Percentiles rank a stretch among this genome's conserved stretches.
Evolutionary conservation across 331 rosid species (phyloP).

Genomic region (Ulmus americana): DNA sequence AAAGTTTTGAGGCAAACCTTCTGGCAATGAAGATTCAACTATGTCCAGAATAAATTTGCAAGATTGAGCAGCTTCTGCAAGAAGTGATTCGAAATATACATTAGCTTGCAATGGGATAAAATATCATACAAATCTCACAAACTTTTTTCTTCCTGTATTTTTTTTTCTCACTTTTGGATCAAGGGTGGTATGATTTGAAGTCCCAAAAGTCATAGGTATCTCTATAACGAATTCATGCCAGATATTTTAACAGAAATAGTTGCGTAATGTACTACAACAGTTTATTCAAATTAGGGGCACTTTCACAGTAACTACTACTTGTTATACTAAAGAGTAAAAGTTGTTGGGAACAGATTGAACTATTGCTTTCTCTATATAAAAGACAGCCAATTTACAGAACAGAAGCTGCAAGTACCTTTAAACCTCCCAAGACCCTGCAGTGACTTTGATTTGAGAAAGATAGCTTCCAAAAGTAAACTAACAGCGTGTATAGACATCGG

Average conservation of each 20-base stretch:
- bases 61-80: slow-evolving; percentile 87
- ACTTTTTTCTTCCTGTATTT: slow-evolving; percentile 1
- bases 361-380: background rate
- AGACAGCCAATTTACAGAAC: background rate
- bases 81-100: slow-evolving; percentile 23
- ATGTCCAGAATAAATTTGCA: slow-evolving; percentile 76
- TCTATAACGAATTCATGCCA: background rate
- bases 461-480: slow-evolving; percentile 69
- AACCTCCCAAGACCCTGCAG: slow-evolving; percentile 64
- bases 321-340: background rate
- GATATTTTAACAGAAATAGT: background rate
- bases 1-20: slow-evolving; percentile 75
- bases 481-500: slow-evolving; percentile 69
- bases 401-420: slow-evolving; percentile 45
- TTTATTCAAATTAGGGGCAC: background rate
- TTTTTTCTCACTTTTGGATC: background rate
- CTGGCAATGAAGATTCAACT: slow-evolving; percentile 74
- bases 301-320: background rate
- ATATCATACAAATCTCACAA: slow-evolving; percentile 14
- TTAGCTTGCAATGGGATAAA: slow-evolving; percentile 16
- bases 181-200: background rate
- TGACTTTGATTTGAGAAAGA: slow-evolving; percentile 77
- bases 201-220: background rate
- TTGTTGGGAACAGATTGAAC: background rate
- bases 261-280: background rate